Percentiles rank a stretch among this genome's conserved stretches.
These are phyloP conservation scores for Annulohypoxylon truncatum DNA, from an alignment of 2,329 filamentous ascomycete species.

Conservation along the genomic window DNA sequence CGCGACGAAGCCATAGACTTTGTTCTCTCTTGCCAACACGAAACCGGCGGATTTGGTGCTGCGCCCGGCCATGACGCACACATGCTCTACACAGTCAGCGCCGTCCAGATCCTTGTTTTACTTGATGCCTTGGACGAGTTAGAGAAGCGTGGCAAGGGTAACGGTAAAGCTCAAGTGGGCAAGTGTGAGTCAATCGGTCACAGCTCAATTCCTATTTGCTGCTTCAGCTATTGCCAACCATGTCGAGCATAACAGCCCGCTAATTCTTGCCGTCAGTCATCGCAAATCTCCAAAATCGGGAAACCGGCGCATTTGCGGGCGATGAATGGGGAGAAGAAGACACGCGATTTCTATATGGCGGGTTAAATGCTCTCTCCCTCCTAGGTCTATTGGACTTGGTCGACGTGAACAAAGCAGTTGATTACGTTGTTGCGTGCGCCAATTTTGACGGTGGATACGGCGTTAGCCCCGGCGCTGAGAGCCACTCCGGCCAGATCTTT, in stretches of 20 bases:
- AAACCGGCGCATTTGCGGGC: slow-evolving; percentile 88
- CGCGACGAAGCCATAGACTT: slow-evolving; percentile 86
- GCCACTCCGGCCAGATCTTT: slow-evolving; percentile 94
- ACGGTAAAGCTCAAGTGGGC: slow-evolving; percentile 78
- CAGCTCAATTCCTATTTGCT: slow-evolving; percentile 36
- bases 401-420: slow-evolving; percentile 82
- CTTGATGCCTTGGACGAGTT: slow-evolving; percentile 87
- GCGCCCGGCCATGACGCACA: slow-evolving; percentile 95
- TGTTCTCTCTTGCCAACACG: slow-evolving; percentile 93
- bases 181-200: slow-evolving; percentile 71
- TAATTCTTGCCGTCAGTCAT: slow-evolving; percentile 67
- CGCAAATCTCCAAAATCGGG: slow-evolving; percentile 80
- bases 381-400: slow-evolving; percentile 78
- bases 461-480: slow-evolving; percentile 88
- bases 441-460: slow-evolving; percentile 98
- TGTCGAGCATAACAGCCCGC: slow-evolving; percentile 25
- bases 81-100: slow-evolving; percentile 95
- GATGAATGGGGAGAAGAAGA: slow-evolving; percentile 98
- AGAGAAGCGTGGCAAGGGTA: slow-evolving; percentile 75
- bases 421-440: slow-evolving; percentile 82
- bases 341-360: slow-evolving; percentile 92
- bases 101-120: slow-evolving; percentile 90
- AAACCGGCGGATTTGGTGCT: slow-evolving; percentile 90
- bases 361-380: slow-evolving; percentile 88
- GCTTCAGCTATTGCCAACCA: not conserved